Base-by-base conservation (phyloP, 1,139 yeast genomes). In the Blastobotrys proliferans region DNA sequence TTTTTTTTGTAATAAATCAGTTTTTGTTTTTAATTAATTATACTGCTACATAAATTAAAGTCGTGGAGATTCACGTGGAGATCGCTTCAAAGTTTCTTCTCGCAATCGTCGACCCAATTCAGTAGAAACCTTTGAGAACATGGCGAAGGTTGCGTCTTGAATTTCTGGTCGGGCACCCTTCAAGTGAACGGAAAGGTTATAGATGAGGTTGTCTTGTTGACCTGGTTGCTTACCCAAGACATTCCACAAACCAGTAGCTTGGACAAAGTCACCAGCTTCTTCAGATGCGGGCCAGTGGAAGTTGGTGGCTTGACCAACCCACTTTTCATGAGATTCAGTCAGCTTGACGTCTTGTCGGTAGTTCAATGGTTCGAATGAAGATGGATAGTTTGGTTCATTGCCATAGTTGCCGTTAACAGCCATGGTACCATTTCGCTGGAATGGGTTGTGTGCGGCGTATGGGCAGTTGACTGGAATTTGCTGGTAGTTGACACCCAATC, bases 381-480 rank as follows among this genome's bases (percentile, higher is more conserved):
- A 61, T 35, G 70, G 72, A 56, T 69, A 69, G 60, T 87, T 88
- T 62, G 97, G 95, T 57, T 77, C 76, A 46, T 79, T 64, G 41
- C 97, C 97, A 64, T 83, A 77, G 75, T 90, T 90, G 34, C 68
- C 68, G 62, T 84, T 80, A 44, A 86, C 87, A 49, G 68, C 69
- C 94, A 86, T 83, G 41, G 79, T 74, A 63, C 97, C 97, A 62
- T 88, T 97, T 67, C 97, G 81, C 62, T 81, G 77, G 58, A 54
- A 63, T 11, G 71, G 68, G 47, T 62, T 61, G 55, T 56, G 57
- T 5, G 60, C 60, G 34, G 54, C 52, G 40, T 57, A 52, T 3
- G 70, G 70, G 52, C 84, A 78, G 65, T 82, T 82, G 57, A 81
- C 84, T 36, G 90, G 90, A 52, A 82, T 78, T 64, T 80, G 85